Conservation (phyloP, 2,329 filamentous ascomycete species). For the Colletotrichum liaoningense region DNA sequence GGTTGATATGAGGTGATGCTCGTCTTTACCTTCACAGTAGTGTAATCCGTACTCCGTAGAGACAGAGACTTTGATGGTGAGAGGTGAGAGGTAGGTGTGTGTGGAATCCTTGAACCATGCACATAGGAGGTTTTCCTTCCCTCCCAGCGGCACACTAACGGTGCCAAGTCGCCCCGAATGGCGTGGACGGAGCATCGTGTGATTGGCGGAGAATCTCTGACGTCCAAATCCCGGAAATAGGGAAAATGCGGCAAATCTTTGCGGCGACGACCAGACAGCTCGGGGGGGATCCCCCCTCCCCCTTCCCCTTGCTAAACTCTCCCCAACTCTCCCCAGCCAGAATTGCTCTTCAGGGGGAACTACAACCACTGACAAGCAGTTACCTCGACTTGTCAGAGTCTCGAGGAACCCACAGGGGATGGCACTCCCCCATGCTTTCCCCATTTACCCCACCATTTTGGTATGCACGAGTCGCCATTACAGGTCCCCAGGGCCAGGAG, state of each 20-base stretch:
- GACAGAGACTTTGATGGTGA: background rate
- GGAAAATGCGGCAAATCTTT: constrained; percentile 35
- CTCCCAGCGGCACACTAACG: constrained; percentile 26
- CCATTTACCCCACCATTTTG: constrained; percentile 36
- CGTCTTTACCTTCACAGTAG: background rate
- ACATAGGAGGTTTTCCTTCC: constrained; percentile 20
- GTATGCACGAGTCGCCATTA: constrained; percentile 10
- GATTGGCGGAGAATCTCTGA: constrained; percentile 36
- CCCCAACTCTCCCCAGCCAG: constrained; percentile 11
- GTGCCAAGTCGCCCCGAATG: constrained; percentile 26
- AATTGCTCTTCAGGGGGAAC: background rate
- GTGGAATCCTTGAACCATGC: constrained; percentile 5
- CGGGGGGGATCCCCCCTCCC: background rate
- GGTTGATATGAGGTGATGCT: background rate
- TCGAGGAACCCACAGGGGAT: constrained; percentile 15
- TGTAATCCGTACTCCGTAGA: no score
- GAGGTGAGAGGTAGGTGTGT: background rate
- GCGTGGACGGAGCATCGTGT: background rate
- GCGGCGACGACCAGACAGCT: constrained; percentile 16
- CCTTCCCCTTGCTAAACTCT: constrained; percentile 1
- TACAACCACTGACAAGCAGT: background rate
- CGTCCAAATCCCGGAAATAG: constrained; percentile 35
- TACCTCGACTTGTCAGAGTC: background rate
- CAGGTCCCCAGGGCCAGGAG: background rate
- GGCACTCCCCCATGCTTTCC: constrained; percentile 25